Evolutionary conservation across 148 eudicot species (phyloP).

Genomic region (Amaranthus hypochondriacus): DNA sequence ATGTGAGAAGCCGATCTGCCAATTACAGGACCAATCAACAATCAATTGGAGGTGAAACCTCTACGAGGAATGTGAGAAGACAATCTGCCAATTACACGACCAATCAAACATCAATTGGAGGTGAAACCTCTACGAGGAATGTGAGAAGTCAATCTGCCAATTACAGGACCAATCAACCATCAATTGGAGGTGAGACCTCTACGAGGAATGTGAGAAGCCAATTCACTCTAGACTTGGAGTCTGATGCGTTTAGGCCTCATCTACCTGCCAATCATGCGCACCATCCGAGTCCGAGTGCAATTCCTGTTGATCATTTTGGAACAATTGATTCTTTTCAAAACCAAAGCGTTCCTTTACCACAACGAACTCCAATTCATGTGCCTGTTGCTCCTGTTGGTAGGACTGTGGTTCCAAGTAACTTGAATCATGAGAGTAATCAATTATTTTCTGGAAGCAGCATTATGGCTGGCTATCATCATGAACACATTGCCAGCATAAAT

Average conservation of each 20-base stretch:
- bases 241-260: slow-evolving; percentile 39
- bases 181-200: slow-evolving; percentile 52
- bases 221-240: slow-evolving; percentile 44
- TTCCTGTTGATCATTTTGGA: slow-evolving; percentile 38
- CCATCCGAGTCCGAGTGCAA: slow-evolving; percentile 33
- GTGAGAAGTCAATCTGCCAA: slow-evolving; percentile 57
- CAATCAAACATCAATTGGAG: slow-evolving; percentile 39
- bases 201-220: slow-evolving; percentile 76
- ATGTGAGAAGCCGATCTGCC: slow-evolving; percentile 64
- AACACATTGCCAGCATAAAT: slow-evolving; percentile 28
- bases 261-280: slow-evolving; percentile 36
- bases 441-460: slow-evolving; percentile 35
- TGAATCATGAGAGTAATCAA: slow-evolving; percentile 38
- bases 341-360: slow-evolving; percentile 42
- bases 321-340: slow-evolving; percentile 40
- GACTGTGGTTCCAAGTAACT: slow-evolving; percentile 28
- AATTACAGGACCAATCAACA: slow-evolving; percentile 44
- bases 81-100: slow-evolving; percentile 46
- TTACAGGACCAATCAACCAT: slow-evolving; percentile 46
- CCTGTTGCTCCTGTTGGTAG: slow-evolving; percentile 51
- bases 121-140: slow-evolving; percentile 58
- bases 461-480: background rate
- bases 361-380: slow-evolving; percentile 47
- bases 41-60: slow-evolving; percentile 48
- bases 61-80: slow-evolving; percentile 76